These are phyloP conservation scores for Heritiera fomes DNA, from an alignment of 345 rosid species.

Conservation along the genomic window DNA sequence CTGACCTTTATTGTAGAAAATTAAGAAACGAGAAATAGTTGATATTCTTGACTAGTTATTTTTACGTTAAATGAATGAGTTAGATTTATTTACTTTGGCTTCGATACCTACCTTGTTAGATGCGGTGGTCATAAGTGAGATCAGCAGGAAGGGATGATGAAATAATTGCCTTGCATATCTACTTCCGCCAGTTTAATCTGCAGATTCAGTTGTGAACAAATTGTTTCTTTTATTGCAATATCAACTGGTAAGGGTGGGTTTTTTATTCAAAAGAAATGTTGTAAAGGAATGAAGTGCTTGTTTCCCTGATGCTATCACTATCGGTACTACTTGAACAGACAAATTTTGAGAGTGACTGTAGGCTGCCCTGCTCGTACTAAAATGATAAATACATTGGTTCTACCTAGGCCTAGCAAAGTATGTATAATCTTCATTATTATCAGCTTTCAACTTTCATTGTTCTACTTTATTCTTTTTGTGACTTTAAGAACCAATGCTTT, in stretches of 20 bases:
- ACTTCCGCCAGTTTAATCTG: slow-evolving; percentile 19
- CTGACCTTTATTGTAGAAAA: neutral
- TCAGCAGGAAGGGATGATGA: slow-evolving; percentile 27
- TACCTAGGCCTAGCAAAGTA: neutral
- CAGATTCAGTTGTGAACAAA: slow-evolving; percentile 28
- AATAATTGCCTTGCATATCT: slow-evolving; percentile 37
- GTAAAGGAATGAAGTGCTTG: neutral
- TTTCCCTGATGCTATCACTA: neutral
- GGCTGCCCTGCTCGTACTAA: slow-evolving; percentile 6
- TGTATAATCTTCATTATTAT: neutral
- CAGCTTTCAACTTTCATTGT: neutral
- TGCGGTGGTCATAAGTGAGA: slow-evolving; percentile 16
- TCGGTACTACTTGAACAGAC: slow-evolving; percentile 10
- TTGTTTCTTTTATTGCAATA: slow-evolving; percentile 27
- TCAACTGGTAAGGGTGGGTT: neutral
- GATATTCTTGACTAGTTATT: neutral
- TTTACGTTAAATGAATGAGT: neutral
- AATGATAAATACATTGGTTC: slow-evolving; percentile 16
- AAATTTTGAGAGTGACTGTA: neutral
- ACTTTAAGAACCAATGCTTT: neutral
- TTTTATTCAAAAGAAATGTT: too few relatives aligned
- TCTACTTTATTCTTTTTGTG: neutral
- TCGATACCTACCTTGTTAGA: neutral
- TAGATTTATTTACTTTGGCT: slow-evolving; percentile 16
- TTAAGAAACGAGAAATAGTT: neutral